A percentile compares a stretch with the other conserved stretches of the same genome.
phyloP scores from a whole-genome alignment of 2,329 filamentous ascomycete species.

The Colletotrichum magnum region DNA sequence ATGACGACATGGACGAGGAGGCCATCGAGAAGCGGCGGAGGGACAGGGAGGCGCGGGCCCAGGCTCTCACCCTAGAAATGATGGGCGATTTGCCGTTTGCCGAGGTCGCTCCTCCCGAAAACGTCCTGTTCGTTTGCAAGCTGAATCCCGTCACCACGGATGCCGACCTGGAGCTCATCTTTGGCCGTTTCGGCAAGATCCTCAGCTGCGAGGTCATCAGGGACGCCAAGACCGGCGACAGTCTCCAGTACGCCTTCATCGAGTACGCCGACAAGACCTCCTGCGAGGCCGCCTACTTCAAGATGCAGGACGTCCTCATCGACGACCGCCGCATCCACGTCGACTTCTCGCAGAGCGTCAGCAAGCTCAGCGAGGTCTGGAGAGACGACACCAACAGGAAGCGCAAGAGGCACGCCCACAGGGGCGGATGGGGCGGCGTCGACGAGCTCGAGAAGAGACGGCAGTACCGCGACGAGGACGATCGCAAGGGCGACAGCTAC shows the following conservation, averaged over 20 bases:
- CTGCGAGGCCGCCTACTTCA: conserved; percentile 96
- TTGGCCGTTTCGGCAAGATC: conserved; percentile 96
- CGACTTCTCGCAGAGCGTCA: conserved; percentile 96
- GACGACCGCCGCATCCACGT: conserved; percentile 98
- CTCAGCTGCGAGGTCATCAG: conserved; percentile 96
- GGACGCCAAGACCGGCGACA: conserved; percentile 94
- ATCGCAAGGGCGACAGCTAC: conserved; percentile 67
- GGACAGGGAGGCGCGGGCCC: conserved; percentile 91
- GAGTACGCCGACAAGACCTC: conserved; percentile 94
- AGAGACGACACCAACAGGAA: conserved; percentile 87
- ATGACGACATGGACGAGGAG: conserved; percentile 81
- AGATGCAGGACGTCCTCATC: conserved; percentile 98
- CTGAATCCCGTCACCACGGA: conserved; percentile 96
- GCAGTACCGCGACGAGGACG: conserved; percentile 83
- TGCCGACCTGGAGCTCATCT: conserved; percentile 94
- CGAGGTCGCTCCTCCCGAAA: conserved; percentile 97
- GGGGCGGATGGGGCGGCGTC: conserved; percentile 92
- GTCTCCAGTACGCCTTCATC: conserved; percentile 96
- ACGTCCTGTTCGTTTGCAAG: conserved; percentile 98
- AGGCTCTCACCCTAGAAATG: conserved; percentile 96
- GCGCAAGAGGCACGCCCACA: conserved; percentile 66
- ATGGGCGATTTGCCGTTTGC: conserved; percentile 98
- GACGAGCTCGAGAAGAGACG: conserved; percentile 88
- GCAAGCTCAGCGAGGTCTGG: conserved; percentile 91
- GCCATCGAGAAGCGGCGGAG: conserved; percentile 84